These are phyloP conservation scores for Neltuma alba DNA, from an alignment of 306 rosid genomes.

Conservation along the genomic window DNA sequence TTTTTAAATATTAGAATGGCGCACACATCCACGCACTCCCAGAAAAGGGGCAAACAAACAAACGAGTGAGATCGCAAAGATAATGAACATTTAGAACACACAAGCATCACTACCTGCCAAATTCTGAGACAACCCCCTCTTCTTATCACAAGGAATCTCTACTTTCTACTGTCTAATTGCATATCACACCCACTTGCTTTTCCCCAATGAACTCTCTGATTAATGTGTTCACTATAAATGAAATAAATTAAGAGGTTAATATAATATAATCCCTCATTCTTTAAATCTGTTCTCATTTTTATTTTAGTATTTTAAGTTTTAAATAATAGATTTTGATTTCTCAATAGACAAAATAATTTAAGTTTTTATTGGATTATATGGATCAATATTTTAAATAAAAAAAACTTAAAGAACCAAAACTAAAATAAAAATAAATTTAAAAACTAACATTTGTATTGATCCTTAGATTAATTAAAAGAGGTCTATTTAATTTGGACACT, in stretches of 20 bases:
- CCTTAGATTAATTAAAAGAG: too few species aligned
- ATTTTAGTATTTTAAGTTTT: too few species aligned
- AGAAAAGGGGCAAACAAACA: slow-evolving; percentile 1
- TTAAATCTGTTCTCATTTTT: too few species aligned
- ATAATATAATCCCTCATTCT: too few species aligned
- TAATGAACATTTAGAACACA: slow-evolving; percentile 44
- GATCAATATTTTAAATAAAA: too few species aligned
- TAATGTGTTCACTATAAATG: background rate
- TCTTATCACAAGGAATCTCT: slow-evolving; percentile 70
- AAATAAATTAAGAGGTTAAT: too few species aligned
- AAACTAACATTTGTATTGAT: too few species aligned
- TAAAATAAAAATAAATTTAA: too few species aligned
- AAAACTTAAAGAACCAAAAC: too few species aligned
- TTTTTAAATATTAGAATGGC: background rate
- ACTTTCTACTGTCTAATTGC: slow-evolving; percentile 1
- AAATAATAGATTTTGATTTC: too few species aligned
- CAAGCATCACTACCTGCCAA: slow-evolving; percentile 69
- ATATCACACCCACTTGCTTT: background rate
- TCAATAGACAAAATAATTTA: too few species aligned
- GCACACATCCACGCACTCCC: background rate
- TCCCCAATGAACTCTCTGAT: background rate
- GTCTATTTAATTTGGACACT: background rate
- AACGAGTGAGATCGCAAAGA: slow-evolving; percentile 28
- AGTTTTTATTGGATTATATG: too few species aligned
- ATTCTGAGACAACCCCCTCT: slow-evolving; percentile 44